phyloP scores from a whole-genome alignment of 768 basidiomycete genomes.

The Pleurotus giganteus region DNA sequence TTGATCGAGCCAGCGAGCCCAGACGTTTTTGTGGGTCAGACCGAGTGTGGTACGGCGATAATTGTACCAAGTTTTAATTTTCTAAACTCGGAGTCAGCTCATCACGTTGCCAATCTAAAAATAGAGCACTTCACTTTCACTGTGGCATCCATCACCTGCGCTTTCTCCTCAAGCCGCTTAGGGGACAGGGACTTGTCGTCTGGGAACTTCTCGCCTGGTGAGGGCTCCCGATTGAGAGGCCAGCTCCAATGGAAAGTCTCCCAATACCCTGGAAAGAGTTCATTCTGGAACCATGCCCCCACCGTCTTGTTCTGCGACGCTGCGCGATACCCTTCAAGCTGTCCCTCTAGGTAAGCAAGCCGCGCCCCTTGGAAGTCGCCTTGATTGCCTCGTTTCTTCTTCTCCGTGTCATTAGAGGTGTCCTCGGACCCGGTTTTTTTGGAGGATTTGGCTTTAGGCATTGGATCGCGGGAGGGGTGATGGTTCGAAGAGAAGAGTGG shows the following conservation, averaged over 20 bases:
- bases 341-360: background rate
- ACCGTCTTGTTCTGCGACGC: background rate
- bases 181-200: background rate
- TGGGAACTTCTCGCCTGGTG: background rate
- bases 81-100: background rate
- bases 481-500: no score
- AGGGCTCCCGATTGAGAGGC: background rate
- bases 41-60: background rate
- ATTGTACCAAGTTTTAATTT: background rate
- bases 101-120: background rate
- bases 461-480: no score
- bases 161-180: background rate
- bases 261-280: background rate
- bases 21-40: background rate
- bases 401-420: no score
- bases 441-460: no score
- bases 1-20: background rate
- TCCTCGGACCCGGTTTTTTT: no score
- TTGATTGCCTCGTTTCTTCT: background rate
- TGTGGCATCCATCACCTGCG: background rate
- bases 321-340: background rate
- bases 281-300: background rate
- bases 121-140: background rate
- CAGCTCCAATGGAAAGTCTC: background rate
- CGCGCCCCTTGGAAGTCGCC: background rate